These are phyloP conservation scores for Pluteus cervinus DNA, from an alignment of 768 basidiomycete species.

Conservation along the genomic window DNA sequence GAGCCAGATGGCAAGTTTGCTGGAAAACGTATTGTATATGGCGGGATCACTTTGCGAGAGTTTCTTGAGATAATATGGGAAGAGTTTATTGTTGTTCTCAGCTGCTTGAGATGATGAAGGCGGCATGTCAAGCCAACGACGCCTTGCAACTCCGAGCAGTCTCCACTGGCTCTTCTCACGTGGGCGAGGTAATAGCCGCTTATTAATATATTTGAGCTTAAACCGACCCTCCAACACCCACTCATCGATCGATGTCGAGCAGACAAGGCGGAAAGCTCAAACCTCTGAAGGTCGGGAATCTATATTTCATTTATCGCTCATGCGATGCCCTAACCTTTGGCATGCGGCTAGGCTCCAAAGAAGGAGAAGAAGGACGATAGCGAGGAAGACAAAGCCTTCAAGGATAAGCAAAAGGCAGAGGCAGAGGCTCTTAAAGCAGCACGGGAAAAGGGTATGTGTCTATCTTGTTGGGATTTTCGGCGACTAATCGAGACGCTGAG, in stretches of 20 bases:
- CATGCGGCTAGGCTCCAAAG: conserved; percentile 71
- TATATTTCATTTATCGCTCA: conserved; percentile 1
- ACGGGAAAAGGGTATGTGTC: conserved; percentile 57
- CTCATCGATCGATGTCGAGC: too few relatives aligned
- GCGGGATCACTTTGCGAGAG: conserved; percentile 23
- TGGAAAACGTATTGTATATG: conserved; percentile 18
- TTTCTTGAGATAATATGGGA: conserved; percentile 25
- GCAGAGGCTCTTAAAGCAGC: conserved; percentile 68
- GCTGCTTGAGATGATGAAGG: conserved; percentile 10
- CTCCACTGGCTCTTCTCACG: too few relatives aligned
- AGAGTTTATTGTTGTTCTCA: conserved; percentile 32
- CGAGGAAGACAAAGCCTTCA: conserved; percentile 68
- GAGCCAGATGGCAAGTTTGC: conserved; percentile 41
- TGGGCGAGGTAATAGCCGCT: too few relatives aligned
- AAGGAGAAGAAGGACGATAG: conserved; percentile 70
- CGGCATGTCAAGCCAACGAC: conserved; percentile 10
- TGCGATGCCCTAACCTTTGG: conserved; percentile 5
- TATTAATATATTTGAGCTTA: too few relatives aligned
- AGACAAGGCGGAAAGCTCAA: conserved; percentile 84
- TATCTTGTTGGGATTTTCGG: conserved; percentile 1
- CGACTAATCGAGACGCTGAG: conserved; percentile 6
- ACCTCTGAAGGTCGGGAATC: conserved; percentile 65
- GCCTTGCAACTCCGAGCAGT: too few relatives aligned
- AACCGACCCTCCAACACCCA: too few relatives aligned
- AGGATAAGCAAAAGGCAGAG: conserved; percentile 73